These are phyloP conservation scores for Colletotrichum acutatum DNA, from an alignment of 2,329 filamentous ascomycete species.

Conservation along the genomic window DNA sequence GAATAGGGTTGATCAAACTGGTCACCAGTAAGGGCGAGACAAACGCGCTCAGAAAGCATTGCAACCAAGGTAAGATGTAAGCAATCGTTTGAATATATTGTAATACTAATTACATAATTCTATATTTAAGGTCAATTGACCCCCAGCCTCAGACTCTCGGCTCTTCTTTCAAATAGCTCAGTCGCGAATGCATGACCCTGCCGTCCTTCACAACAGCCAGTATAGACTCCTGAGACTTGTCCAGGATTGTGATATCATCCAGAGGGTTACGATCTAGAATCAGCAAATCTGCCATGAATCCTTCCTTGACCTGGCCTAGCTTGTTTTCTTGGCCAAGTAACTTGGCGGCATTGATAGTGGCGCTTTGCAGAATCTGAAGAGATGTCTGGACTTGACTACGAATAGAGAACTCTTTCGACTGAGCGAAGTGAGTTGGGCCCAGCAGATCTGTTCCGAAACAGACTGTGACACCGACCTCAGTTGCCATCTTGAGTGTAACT, in stretches of 20 bases:
- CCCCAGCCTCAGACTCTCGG: not conserved
- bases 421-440: slow-evolving; percentile 36
- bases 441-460: slow-evolving; percentile 61
- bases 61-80: too few species aligned
- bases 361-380: slow-evolving; percentile 41
- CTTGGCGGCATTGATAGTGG: slow-evolving; percentile 59
- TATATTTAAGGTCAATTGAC: not conserved
- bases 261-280: slow-evolving; percentile 64
- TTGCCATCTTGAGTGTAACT: slow-evolving; percentile 57
- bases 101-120: too few species aligned
- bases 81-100: too few species aligned
- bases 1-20: too few species aligned
- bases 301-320: slow-evolving; percentile 61
- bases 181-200: slow-evolving; percentile 45
- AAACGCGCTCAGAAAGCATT: too few species aligned
- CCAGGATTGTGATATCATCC: slow-evolving; percentile 62
- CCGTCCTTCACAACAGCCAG: slow-evolving; percentile 66
- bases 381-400: not conserved
- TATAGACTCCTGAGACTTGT: slow-evolving; percentile 56
- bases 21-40: too few species aligned
- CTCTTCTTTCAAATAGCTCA: not conserved
- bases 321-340: slow-evolving; percentile 56
- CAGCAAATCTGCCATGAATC: slow-evolving; percentile 63
- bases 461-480: slow-evolving; percentile 64
- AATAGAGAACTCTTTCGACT: slow-evolving; percentile 5